Evolutionary conservation across 257 asterid species (phyloP), one percentile per base, ranked within the genome.

Genomic region (Nicotiana tabacum): DNA sequence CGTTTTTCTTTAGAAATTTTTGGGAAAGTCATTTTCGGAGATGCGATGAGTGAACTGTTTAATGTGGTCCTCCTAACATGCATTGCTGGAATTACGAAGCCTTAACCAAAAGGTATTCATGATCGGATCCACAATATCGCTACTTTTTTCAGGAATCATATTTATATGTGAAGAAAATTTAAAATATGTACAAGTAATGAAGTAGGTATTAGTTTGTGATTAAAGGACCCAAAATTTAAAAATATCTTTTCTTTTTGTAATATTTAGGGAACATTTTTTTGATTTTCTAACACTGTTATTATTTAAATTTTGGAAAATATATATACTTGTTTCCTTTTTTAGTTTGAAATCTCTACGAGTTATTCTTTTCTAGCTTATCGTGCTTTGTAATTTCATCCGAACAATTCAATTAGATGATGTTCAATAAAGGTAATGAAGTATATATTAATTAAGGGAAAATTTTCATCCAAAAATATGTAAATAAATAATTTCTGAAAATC

Each of bases 1-100:
- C 1, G 0, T 43, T 9, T 43, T 43, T 43, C 51, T 43, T 43
- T 43, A 43, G 1, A 18, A 35, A 35, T 32, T 35, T 17, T 39
- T 4, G 6, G 37, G 5, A 27, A 27, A 24, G 43, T 51, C 80
- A 51, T 51, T 51, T 76, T 76, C 64, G 3, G 5, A 51, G 9
- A 48, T 39, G 64, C 27, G 4, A 51, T 1, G 5, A 51, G 16
- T 29, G 64, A 51, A 6, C 80, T 51, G 80, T 51, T 51, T 3
- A 76, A 27, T 76, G 80, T 76, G 80, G 80, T 76, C 80, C 80
- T 76, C 80, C 64, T 0, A 76, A 76, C 29, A 76, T 76, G 64
- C 2, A 51, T 76, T 76, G 80, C 64, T 51, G 64, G 64, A 76
- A 76, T 76, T 27, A 76, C 29, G 27, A 76, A 76, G 55, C 11